Evolutionary conservation across 495 filamentous ascomycete species (phyloP), one percentile per base, ranked within the genome.

Genomic region (Penicillium alfredii): DNA sequence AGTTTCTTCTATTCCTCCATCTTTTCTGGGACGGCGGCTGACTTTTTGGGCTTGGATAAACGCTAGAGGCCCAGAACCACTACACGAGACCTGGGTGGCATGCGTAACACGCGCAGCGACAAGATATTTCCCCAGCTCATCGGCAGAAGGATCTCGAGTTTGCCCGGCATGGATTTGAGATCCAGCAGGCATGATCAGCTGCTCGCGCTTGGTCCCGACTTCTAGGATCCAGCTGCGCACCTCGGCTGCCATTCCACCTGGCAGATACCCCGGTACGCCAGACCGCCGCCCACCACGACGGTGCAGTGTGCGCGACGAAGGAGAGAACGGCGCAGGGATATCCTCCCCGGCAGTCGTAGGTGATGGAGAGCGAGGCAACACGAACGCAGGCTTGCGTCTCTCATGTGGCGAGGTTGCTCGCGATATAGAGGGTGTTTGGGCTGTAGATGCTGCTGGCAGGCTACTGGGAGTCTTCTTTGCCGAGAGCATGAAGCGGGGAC

Each of bases 151-250:
- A 11, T 30, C 17, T 2, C 10, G 26, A 1, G 4, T 9, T 7
- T 24, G n/a, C 15, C 13, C 10, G 0, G 18, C 27, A 9, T 20
- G 6, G 9, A 11, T 4, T 16, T 20, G 37, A 10, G 20, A 5
- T 5, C 6, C 10, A 4, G 3, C 9, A 11, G 19, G n/a, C 11
- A 11, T 25, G 3, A 36, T n/a, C 8, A 49, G 26, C n/a, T 55
- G 49, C 4, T 61, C 57, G 8, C 56, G 56, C 31, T 58, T 66
- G 2, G 57, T 40, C 11, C 61, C 64, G 42, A 55, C 61, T 30
- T 70, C 66, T 14, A 70, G 43, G 19, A 70, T 49, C 66, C 66
- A 70, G 29, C 63, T 53, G 16, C 66, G 64, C 13, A 66, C 55
- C 28, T 66, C 50, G 2, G 63, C 53, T 2, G 66, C 66, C 63